Percentiles rank a stretch among this genome's conserved stretches.
Conservation (phyloP, 2,329 filamentous ascomycete species). For the Plectosphaerella plurivora region DNA sequence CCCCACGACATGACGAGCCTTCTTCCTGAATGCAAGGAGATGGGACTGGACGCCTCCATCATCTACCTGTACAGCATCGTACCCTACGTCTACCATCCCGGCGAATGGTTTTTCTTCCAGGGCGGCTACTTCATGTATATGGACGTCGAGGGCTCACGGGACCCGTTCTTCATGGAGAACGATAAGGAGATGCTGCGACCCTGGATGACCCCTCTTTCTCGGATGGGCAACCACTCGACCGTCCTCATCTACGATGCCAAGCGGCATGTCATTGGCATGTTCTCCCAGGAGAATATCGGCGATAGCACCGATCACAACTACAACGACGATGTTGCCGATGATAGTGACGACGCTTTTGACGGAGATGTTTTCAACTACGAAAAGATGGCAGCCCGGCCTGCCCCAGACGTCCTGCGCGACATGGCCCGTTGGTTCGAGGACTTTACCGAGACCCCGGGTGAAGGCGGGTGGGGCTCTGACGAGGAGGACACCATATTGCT, state of each 20-base stretch:
- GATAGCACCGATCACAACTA: slow-evolving; percentile 5
- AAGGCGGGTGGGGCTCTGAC: slow-evolving; percentile 5
- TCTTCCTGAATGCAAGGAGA: slow-evolving; percentile 8
- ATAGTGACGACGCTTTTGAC: not conserved
- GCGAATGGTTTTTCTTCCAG: slow-evolving; percentile 12
- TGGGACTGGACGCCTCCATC: slow-evolving; percentile 12
- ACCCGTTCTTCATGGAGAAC: slow-evolving; percentile 12
- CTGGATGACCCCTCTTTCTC: slow-evolving; percentile 21
- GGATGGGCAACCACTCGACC: slow-evolving; percentile 13
- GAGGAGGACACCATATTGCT: slow-evolving; percentile 4
- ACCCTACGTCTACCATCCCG: slow-evolving; percentile 14
- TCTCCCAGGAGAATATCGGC: slow-evolving; percentile 3
- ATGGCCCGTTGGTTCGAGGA: slow-evolving; percentile 13
- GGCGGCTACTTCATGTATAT: slow-evolving; percentile 15
- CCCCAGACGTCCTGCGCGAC: slow-evolving; percentile 10
- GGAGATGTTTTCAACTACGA: not conserved
- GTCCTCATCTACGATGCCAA: slow-evolving; percentile 21
- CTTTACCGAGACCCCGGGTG: slow-evolving; percentile 11
- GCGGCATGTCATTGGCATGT: slow-evolving; percentile 17
- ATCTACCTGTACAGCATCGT: slow-evolving; percentile 21
- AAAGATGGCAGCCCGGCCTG: not conserved
- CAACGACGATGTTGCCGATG: not conserved
- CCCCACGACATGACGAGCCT: slow-evolving; percentile 14
- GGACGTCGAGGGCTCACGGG: slow-evolving; percentile 8
- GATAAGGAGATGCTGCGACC: slow-evolving; percentile 19